Evolutionary conservation across 2,329 filamentous ascomycete genomes (phyloP), one percentile per base, ranked within the genome.

Genomic region (Colletotrichum paranaense): DNA sequence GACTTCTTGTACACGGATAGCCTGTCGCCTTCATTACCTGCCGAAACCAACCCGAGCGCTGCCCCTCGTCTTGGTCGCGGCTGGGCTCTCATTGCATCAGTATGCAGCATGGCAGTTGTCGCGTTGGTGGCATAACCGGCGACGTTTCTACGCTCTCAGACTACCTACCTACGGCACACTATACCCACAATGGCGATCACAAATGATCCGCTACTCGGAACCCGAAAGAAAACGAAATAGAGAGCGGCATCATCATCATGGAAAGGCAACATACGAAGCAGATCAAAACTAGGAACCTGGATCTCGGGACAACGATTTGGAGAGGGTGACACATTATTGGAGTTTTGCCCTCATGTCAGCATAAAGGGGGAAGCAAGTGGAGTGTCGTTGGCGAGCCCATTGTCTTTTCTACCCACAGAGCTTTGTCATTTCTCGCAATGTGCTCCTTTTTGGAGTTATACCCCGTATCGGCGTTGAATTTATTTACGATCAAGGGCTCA

Each of bases 1-100:
- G 74, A 74, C 53, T 72, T 74, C n/a, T 57, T 75, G 19, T 72
- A 71, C 52, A 73, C 74, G 9, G 65, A 57, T 49, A 65, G 72
- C 59, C 58, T 65, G 5, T 64, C 72, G 22, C 55, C 71, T 22
- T 52, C 59, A 8, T 5, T 65, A 8, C 74, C 74, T 32, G 68
- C 49, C 22, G 74, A 75, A 56, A 75, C 74, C 22, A 71, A 66
- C 9, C 72, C 65, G 19, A 75, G 67, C 49, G 67, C 62, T 24
- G 74, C 62, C 11, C 57, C 67, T n/a, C 67, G 56, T 28, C 67
- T 75, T 32, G 58, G 35, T 6, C 30, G 49, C 16, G 16, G 63
- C 35, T 68, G 56, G 62, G 32, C 62, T 26, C 30, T 74, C 14
- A 49, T 53, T 24, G 55, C 46, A 22, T 74, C 74, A 26, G 38